Conservation (phyloP, 2,329 filamentous ascomycete genomes). For the Coniella lustricola region DNA sequence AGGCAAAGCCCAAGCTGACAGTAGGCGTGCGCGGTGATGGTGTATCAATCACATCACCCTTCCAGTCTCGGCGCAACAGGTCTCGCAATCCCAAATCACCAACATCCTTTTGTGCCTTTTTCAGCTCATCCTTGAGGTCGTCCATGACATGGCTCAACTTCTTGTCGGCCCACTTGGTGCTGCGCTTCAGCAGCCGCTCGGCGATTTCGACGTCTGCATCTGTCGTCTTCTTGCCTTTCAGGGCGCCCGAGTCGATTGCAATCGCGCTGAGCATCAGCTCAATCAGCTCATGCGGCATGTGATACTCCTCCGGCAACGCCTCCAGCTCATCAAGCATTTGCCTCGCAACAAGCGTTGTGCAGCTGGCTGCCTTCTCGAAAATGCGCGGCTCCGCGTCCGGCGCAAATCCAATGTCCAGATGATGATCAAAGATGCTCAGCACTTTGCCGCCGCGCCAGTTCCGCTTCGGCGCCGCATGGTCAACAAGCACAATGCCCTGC, state of each 20-base stretch:
- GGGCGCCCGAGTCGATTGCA: conserved; percentile 37
- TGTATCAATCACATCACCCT: conserved; percentile 38
- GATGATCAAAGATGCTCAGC: conserved; percentile 40
- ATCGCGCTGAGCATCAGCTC: conserved; percentile 39
- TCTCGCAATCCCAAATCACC: conserved; percentile 34
- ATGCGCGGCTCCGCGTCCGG: conserved; percentile 35
- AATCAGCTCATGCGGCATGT: conserved; percentile 41
- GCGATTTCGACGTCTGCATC: conserved; percentile 32
- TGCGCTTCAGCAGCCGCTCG: conserved; percentile 32
- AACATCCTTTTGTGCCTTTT: conserved; percentile 35
- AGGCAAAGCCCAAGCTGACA: conserved; percentile 38
- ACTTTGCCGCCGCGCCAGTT: conserved; percentile 37
- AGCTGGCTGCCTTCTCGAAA: conserved; percentile 36
- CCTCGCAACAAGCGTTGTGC: conserved; percentile 37
- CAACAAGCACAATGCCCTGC: conserved; percentile 38
- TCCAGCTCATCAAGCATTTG: conserved; percentile 40
- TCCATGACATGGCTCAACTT: conserved; percentile 34
- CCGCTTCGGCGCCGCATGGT: conserved; percentile 34
- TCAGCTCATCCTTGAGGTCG: conserved; percentile 32
- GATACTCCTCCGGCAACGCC: conserved; percentile 35
- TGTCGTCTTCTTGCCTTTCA: conserved; percentile 28
- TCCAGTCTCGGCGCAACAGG: conserved; percentile 39
- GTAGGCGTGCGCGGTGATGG: conserved; percentile 37
- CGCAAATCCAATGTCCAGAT: conserved; percentile 34
- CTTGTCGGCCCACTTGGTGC: conserved; percentile 30